Percentiles rank a stretch among this genome's conserved stretches.
Conservation (phyloP, 345 rosid genomes). For the Eucalyptus erythrocorys region DNA sequence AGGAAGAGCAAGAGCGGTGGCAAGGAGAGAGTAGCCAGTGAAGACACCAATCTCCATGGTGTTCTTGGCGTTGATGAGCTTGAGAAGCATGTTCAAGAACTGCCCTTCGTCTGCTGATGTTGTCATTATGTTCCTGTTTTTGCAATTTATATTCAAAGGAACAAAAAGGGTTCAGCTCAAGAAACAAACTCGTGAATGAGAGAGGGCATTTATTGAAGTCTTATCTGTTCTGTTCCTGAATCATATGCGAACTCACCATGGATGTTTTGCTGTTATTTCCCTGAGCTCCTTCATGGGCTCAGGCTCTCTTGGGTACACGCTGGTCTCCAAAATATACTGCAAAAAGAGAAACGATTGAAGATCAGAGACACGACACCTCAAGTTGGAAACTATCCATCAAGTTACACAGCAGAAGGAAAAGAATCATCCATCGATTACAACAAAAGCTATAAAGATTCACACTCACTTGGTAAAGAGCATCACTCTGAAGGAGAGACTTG, state of each 20-base stretch:
- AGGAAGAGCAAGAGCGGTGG: slow-evolving; percentile 98
- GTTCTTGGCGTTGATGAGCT: slow-evolving; percentile 96
- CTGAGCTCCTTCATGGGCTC: slow-evolving; percentile 95
- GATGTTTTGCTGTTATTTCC: slow-evolving; percentile 89
- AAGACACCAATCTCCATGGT: slow-evolving; percentile 99
- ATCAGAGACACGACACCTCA: background rate
- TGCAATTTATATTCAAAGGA: background rate
- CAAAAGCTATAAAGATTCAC: background rate
- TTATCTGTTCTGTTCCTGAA: background rate
- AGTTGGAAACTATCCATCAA: background rate
- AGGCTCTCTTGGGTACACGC: slow-evolving; percentile 96
- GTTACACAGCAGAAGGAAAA: background rate
- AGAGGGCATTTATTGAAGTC: background rate
- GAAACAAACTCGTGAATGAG: background rate
- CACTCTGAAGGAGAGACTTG: slow-evolving; percentile 88
- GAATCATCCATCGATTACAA: background rate
- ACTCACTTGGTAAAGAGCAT: slow-evolving; percentile 84
- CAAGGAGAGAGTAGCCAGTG: slow-evolving; percentile 96
- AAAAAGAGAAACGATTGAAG: background rate
- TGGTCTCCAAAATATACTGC: slow-evolving; percentile 94
- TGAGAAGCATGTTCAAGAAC: slow-evolving; percentile 82
- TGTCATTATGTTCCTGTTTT: slow-evolving; percentile 86
- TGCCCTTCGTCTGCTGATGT: slow-evolving; percentile 99
- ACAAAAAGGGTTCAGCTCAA: background rate
- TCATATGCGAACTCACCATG: slow-evolving; percentile 36